Base-by-base conservation (phyloP, 164 flowering plant species). In the Liquidambar formosana region DNA sequence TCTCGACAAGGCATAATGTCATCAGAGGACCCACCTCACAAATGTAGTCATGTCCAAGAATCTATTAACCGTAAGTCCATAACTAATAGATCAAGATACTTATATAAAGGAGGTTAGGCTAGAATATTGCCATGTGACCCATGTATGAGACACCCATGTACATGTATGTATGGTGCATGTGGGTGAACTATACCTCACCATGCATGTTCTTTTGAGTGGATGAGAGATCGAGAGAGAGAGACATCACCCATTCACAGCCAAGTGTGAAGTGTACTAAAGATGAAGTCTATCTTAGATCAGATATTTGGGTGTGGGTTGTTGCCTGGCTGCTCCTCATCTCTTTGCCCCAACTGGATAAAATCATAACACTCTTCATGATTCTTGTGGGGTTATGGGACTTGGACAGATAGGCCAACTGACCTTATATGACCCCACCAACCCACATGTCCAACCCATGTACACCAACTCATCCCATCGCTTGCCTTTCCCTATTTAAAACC, bases 381-480 rank as follows among this genome's bases (percentile, higher is more conserved):
- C 78, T 72, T 80, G 85, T 79, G 73, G 81, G 84, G 66, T 69
- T 22, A 23, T 70, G 57, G 52, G 71, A 33, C 65, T 71, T 71
- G 25, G 74, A 73, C 85, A 82, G 92, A 77, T 79, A 77, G 81
- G 82, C 92, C 79, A 81, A 78, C 83, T 79, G 81, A 72, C 75
- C 44, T 54, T 25, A n/a, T 10, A 18, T 57, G 81, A 63, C 78
- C 85, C 89, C 78, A 81, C 88, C 79, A 67, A 21, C 82, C 77
- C 84, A 81, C 83, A 81, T 73, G 75, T 63, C 63, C 82, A 61
- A 69, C 59, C 60, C 49, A 76, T 66, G 23, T 6, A 15, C 63
- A 25, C 68, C 47, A 28, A 57, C 65, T 41, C 70, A 27, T n/a
- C 57, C 66, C 77, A 66, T 67, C 73, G 61, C 75, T 49, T 49